These are phyloP conservation scores for Microdochium trichocladiopsis DNA, from an alignment of 2,329 filamentous ascomycete genomes.

Conservation along the genomic window DNA sequence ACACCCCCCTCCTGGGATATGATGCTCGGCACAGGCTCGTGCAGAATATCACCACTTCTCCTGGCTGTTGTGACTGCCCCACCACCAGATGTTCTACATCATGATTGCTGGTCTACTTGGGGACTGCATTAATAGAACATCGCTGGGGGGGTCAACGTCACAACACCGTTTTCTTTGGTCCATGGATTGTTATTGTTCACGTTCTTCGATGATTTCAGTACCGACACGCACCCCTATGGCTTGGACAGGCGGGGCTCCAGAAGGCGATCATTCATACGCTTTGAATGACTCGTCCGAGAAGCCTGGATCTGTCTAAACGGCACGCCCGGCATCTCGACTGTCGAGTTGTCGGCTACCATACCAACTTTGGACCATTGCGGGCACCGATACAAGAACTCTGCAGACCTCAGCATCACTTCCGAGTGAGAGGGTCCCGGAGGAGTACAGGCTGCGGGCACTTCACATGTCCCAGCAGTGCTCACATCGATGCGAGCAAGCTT, in stretches of 20 bases:
- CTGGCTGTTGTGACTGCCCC: background rate
- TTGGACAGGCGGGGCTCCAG: constrained; percentile 17
- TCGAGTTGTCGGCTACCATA: constrained; percentile 18
- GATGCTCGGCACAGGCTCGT: background rate
- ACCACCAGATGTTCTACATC: background rate
- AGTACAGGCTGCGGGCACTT: background rate
- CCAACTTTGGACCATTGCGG: background rate
- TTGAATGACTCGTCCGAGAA: constrained; percentile 7
- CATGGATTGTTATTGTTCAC: constrained; percentile 27
- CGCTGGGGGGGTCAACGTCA: background rate
- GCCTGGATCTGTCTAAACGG: constrained; percentile 26
- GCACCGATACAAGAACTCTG: background rate
- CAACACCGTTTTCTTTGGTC: constrained; percentile 20
- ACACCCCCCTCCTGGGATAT: background rate
- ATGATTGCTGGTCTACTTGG: background rate
- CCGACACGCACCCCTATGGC: constrained; percentile 25
- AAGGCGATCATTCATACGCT: constrained; percentile 10
- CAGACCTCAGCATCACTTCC: background rate
- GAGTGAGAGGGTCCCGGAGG: constrained; percentile 16
- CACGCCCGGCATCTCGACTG: constrained; percentile 26
- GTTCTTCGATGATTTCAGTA: constrained; percentile 28
- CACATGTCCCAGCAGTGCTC: background rate
- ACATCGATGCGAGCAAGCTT: constrained; percentile 18
- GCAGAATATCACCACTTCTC: background rate
- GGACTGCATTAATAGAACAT: background rate